Base-by-base conservation (phyloP, 495 filamentous ascomycete genomes). In the Coniosporium apollinis region DNA sequence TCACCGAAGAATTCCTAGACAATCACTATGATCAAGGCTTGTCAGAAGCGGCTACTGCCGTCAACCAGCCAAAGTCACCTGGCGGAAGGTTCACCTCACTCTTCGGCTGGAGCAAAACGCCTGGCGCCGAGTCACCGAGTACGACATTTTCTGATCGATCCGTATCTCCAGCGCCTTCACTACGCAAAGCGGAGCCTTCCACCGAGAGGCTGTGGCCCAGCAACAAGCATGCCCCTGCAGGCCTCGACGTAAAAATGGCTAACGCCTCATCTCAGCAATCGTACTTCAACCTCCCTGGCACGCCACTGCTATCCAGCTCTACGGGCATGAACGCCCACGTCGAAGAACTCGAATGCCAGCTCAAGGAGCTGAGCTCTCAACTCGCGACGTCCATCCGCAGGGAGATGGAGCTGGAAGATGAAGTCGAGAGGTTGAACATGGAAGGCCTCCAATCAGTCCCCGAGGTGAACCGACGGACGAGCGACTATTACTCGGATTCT, bases 401-500 rank as follows among this genome's bases (percentile, higher is more conserved):
- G 44, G 89, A 97, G 62, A 85, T 97, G 76, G 89, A 97, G 46
- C 56, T 97, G 31, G 89, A 97, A 52, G 91, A 97, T 49, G 59
- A 94, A 30, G 74, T 96, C 2, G 89, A 97, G 42, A 67, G 79
- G 37, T 56, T 91, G 46, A 84, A 93, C 55, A 58, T 70, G 22
- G 85, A 71, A 32, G 65, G 58, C n/a, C 66, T 70, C 2, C 45
- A 46, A 33, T 49, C 29, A 38, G 53, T 33, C 5, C 47, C 47
- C 11, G 57, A 57, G 17, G 36, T 47, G 1, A 76, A 72, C 40
- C 76, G 76, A 51, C 70, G 87, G 34, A 94, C 84, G 3, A 97
- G 89, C 54, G 89, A 97, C 56, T 96, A 97, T 57, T 97, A 86
- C 52, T 97, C 89, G 0, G 89, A 97, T 51, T 91, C 84, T 1